phyloP scores from a whole-genome alignment of 176 grass and related monocot species.

The Themeda triandra region DNA sequence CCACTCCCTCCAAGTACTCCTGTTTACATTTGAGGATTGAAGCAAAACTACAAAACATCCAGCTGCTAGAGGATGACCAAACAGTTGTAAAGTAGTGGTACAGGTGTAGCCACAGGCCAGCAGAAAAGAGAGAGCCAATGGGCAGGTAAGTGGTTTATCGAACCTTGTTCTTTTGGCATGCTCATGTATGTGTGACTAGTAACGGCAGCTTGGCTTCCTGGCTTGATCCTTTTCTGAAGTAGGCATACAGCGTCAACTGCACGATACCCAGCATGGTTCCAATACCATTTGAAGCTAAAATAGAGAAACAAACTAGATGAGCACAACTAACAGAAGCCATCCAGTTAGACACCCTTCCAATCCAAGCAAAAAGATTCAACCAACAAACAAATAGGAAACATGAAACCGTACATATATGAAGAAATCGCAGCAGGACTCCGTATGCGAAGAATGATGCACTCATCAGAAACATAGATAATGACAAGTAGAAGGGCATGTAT shows the following conservation, averaged over 20 bases:
- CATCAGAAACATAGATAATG: conserved; percentile 90
- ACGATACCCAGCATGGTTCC: conserved; percentile 65
- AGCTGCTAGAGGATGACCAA: neutral
- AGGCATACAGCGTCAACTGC: conserved; percentile 78
- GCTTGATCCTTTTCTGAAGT: conserved; percentile 58
- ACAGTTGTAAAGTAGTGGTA: neutral
- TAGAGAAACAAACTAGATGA: conserved; percentile 23
- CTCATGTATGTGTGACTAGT: conserved; percentile 44
- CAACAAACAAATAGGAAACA: conserved; percentile 2
- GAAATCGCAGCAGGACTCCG: conserved; percentile 75
- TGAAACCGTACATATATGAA: conserved; percentile 89
- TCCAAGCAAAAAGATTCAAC: conserved; percentile 18
- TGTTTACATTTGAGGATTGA: neutral
- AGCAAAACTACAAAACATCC: neutral
- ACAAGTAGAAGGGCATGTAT: conserved; percentile 97
- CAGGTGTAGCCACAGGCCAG: neutral
- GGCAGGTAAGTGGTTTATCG: neutral
- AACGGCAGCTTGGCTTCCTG: conserved; percentile 48
- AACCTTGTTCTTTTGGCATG: conserved; percentile 7
- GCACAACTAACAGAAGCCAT: neutral
- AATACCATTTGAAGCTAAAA: conserved; percentile 87
- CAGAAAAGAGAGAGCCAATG: neutral
- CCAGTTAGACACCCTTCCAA: conserved; percentile 13
- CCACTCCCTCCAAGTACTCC: neutral
- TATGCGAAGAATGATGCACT: conserved; percentile 84